These are phyloP conservation scores for Ophiostoma fasciatum DNA, from an alignment of 2,329 filamentous ascomycete genomes.

Conservation along the genomic window DNA sequence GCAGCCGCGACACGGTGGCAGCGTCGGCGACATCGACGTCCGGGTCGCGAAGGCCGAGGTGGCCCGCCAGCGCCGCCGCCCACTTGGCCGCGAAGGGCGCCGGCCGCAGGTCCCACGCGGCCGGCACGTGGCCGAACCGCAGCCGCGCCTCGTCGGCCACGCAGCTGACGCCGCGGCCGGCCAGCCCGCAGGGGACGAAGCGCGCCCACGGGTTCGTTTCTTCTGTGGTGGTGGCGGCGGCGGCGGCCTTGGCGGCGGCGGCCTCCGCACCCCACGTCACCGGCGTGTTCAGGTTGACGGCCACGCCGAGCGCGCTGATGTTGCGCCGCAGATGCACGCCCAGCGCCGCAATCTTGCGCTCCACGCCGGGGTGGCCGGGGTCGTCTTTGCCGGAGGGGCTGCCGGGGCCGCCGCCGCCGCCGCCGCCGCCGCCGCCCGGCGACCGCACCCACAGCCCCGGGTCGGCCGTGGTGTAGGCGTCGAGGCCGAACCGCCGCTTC, in stretches of 20 bases:
- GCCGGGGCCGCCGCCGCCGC: constrained; percentile 3
- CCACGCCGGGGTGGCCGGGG: too few relatives aligned
- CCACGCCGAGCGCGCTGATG: constrained; percentile 72
- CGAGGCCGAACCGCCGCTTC: constrained; percentile 37
- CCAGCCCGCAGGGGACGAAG: constrained; percentile 82
- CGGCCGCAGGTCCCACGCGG: constrained; percentile 8
- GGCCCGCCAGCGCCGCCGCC: constrained; percentile 6
- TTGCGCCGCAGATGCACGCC: constrained; percentile 83
- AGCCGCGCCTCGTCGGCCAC: constrained; percentile 36
- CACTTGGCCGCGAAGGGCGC: constrained; percentile 8
- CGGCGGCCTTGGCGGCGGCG: constrained; percentile 15
- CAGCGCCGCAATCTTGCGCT: constrained; percentile 72
- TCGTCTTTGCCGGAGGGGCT: too few relatives aligned
- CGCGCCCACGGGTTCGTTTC: constrained; percentile 50
- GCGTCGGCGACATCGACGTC: constrained; percentile 6
- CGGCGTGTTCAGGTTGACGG: constrained; percentile 59
- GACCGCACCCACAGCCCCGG: constrained; percentile 66
- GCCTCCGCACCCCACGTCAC: constrained; percentile 16
- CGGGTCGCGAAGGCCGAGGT: constrained; percentile 6
- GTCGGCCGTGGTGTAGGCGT: constrained; percentile 51
- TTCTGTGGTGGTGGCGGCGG: constrained; percentile 23
- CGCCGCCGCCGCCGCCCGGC: constrained; percentile 6
- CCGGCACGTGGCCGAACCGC: constrained; percentile 8
- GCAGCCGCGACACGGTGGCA: constrained; percentile 1
- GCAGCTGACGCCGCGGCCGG: constrained; percentile 66